A percentile compares a stretch with the other conserved stretches of the same genome.
Evolutionary conservation across 2,329 filamentous ascomycete species (phyloP).

Genomic region (Fusarium circinatum): DNA sequence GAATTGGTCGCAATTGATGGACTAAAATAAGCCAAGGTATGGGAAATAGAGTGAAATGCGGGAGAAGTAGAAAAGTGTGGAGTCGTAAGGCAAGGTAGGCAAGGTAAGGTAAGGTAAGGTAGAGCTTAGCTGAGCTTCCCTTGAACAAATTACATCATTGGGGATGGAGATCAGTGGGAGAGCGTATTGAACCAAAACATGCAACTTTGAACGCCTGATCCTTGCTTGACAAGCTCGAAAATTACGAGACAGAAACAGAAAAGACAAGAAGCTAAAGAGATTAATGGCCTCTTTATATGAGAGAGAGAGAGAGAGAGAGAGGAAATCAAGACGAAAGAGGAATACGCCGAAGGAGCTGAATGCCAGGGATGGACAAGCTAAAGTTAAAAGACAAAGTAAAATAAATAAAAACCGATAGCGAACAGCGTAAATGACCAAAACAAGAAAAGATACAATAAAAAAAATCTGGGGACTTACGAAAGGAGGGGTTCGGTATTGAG

Average conservation of each 20-base stretch:
- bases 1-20: conserved; percentile 5
- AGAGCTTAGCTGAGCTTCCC: conserved; percentile 32
- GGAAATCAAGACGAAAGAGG: background rate
- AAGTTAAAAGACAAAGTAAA: background rate
- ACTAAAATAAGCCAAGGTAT: conserved; percentile 3
- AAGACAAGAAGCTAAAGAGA: background rate
- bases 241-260: background rate
- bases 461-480: conserved; percentile 56
- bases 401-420: background rate
- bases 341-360: conserved; percentile 13
- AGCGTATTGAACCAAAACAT: background rate
- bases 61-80: conserved; percentile 32
- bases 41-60: conserved; percentile 21
- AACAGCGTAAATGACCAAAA: background rate
- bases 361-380: conserved; percentile 1
- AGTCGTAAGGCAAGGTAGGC: conserved; percentile 16
- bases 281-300: background rate
- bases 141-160: conserved; percentile 41
- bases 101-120: conserved; percentile 18
- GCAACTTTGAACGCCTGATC: background rate
- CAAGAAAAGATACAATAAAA: background rate
- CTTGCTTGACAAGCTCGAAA: background rate
- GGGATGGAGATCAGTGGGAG: background rate
- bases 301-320: background rate
- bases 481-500: conserved; percentile 60